Percentiles rank a stretch among this genome's conserved stretches.
These are phyloP conservation scores for Tinospora cordifolia DNA, from an alignment of 164 flowering plant genomes.

Conservation along the genomic window DNA sequence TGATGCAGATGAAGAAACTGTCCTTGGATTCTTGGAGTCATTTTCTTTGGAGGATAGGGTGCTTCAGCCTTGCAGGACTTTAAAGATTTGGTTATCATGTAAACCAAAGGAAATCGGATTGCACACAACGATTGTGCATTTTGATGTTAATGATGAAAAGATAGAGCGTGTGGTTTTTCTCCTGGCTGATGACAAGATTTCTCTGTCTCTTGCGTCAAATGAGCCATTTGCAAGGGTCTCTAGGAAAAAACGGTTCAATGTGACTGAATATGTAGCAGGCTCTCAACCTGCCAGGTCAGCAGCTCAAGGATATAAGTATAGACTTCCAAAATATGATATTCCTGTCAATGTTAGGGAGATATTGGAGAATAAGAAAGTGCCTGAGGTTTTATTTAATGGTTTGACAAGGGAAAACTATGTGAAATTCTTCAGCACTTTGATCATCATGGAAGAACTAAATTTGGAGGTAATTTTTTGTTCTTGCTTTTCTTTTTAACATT, in stretches of 20 bases:
- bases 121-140: constrained; percentile 60
- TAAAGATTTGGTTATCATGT: constrained; percentile 83
- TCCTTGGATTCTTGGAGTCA: constrained; percentile 38
- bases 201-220: constrained; percentile 48
- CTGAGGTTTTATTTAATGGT: constrained; percentile 49
- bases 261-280: constrained; percentile 36
- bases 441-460: constrained; percentile 77
- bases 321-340: constrained; percentile 49
- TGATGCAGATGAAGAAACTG: constrained; percentile 30
- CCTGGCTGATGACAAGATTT: constrained; percentile 67
- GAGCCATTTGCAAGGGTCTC: constrained; percentile 47
- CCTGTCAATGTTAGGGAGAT: constrained; percentile 45
- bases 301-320: constrained; percentile 19
- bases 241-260: constrained; percentile 30
- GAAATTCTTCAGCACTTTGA: constrained; percentile 45
- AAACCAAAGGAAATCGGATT: constrained; percentile 69
- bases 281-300: constrained; percentile 37
- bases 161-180: constrained; percentile 69
- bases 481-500: no score
- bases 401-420: constrained; percentile 44
- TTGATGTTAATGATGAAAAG: constrained; percentile 53
- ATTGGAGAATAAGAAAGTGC: constrained; percentile 44
- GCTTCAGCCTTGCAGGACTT: constrained; percentile 48
- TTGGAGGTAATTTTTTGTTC: constrained; percentile 70
- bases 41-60: constrained; percentile 58